These are phyloP conservation scores for Diplodia intermedia DNA, from an alignment of 2,329 filamentous ascomycete species.

Conservation along the genomic window DNA sequence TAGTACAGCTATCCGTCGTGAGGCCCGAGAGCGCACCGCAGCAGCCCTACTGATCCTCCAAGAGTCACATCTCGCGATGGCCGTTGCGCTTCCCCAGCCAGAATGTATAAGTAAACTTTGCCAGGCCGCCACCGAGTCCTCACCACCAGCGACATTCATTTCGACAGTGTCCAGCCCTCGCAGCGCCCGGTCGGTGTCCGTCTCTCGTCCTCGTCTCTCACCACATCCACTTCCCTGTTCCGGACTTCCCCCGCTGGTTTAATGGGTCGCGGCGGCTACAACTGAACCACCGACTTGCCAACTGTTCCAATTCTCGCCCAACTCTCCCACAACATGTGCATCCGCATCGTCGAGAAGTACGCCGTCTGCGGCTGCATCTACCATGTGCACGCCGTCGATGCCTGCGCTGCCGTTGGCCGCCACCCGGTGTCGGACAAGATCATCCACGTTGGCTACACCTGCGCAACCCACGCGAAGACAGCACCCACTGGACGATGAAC, in stretches of 20 bases:
- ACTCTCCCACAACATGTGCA: conserved; percentile 41
- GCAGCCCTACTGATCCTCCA: conserved; percentile 31
- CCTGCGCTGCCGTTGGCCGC: conserved; percentile 44
- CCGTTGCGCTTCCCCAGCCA: conserved; percentile 19
- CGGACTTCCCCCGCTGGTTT: not conserved
- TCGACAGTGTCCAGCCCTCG: not conserved
- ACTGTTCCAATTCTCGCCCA: not conserved
- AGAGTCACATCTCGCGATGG: conserved; percentile 31
- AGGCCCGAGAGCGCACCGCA: conserved; percentile 25
- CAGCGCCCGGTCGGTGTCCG: conserved; percentile 7
- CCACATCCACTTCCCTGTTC: conserved; percentile 8
- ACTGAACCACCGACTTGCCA: conserved; percentile 3
- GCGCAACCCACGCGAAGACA: conserved; percentile 34
- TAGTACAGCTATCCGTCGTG: conserved; percentile 26
- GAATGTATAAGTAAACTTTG: conserved; percentile 29
- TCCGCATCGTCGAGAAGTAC: conserved; percentile 47
- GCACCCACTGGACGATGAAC: conserved; percentile 19
- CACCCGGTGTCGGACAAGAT: conserved; percentile 43
- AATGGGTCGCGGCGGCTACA: conserved; percentile 24
- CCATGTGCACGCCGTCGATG: conserved; percentile 46
- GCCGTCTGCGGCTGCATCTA: conserved; percentile 49
- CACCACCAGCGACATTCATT: conserved; percentile 21
- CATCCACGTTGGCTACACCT: conserved; percentile 43
- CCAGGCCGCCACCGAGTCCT: conserved; percentile 12
- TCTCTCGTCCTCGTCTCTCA: not conserved